Evolutionary conservation across 1,284 basidiomycete genomes (phyloP).

Genomic region (Meira nashicola): DNA sequence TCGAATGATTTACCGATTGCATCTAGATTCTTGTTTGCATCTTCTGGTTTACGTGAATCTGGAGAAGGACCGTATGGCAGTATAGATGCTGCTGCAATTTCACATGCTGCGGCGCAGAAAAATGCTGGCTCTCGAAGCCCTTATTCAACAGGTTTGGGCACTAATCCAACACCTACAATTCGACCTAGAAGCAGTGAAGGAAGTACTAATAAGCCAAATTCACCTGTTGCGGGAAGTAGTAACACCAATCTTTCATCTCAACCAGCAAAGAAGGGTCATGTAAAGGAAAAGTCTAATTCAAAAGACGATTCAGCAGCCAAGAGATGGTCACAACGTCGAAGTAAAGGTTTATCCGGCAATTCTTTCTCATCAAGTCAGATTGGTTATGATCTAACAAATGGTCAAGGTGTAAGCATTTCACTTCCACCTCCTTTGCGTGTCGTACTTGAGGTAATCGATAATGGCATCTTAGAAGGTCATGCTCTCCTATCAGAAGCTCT

Average conservation of each 20-base stretch:
- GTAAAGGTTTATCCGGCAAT: not conserved
- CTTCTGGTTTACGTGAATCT: not conserved
- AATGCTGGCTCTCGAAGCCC: not conserved
- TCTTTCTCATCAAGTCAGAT: not conserved
- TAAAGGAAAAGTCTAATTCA: no score
- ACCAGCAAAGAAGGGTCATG: no score
- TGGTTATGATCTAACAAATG: slow-evolving; percentile 2
- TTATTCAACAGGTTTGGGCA: not conserved
- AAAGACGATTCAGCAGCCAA: not conserved
- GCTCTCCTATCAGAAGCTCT: slow-evolving; percentile 35
- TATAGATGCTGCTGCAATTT: not conserved
- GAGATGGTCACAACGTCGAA: slow-evolving; percentile 4
- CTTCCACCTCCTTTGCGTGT: slow-evolving; percentile 31
- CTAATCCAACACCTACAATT: not conserved
- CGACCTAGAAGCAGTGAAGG: no score
- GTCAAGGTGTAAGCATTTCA: slow-evolving; percentile 22
- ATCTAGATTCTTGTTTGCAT: slow-evolving; percentile 31
- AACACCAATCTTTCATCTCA: no score
- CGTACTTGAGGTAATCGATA: slow-evolving; percentile 33
- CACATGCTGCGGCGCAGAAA: not conserved
- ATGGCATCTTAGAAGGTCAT: slow-evolving; percentile 37
- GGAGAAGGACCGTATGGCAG: not conserved
- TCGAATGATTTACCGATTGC: slow-evolving; percentile 35
- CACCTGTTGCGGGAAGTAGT: no score
- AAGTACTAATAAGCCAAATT: no score